A percentile compares a stretch with the other conserved stretches of the same genome.
phyloP scores from a whole-genome alignment of 2,329 filamentous ascomycete species.

The Talaromyces verruculosus region DNA sequence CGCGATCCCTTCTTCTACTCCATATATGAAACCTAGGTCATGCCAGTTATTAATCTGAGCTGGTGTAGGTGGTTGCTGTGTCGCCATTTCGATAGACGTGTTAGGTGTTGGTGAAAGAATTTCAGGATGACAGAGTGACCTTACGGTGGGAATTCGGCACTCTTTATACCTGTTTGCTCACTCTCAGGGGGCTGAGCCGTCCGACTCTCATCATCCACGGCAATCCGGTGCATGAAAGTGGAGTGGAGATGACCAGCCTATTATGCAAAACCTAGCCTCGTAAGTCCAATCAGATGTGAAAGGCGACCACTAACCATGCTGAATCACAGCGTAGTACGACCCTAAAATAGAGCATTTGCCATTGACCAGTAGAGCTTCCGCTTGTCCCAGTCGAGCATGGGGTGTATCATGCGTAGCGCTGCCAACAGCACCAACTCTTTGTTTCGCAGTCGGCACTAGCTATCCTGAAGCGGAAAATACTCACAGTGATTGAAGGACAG shows the following conservation, averaged over 20 bases:
- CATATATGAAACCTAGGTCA: no score
- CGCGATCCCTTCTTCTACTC: no score
- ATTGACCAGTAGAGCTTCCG: neutral
- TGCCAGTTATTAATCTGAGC: no score
- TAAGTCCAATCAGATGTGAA: neutral
- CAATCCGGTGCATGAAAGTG: neutral
- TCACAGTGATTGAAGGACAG: conserved; percentile 8
- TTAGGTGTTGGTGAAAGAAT: no score
- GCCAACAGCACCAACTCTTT: neutral
- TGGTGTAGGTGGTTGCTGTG: no score
- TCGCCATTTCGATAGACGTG: no score
- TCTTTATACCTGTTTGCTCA: no score
- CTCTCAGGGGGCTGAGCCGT: no score
- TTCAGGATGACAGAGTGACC: no score
- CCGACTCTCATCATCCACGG: no score
- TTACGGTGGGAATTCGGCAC: no score
- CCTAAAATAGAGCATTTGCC: conserved; percentile 9
- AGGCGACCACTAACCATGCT: conserved; percentile 4
- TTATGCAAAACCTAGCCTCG: neutral
- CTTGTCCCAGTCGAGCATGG: conserved; percentile 4
- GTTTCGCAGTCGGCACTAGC: conserved; percentile 1
- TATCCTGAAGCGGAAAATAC: neutral
- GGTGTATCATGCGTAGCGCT: conserved; percentile 10
- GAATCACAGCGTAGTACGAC: conserved; percentile 1
- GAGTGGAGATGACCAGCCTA: neutral